Evolutionary conservation across 495 filamentous ascomycete species (phyloP).

Genomic region (Aspergillus homomorphus): DNA sequence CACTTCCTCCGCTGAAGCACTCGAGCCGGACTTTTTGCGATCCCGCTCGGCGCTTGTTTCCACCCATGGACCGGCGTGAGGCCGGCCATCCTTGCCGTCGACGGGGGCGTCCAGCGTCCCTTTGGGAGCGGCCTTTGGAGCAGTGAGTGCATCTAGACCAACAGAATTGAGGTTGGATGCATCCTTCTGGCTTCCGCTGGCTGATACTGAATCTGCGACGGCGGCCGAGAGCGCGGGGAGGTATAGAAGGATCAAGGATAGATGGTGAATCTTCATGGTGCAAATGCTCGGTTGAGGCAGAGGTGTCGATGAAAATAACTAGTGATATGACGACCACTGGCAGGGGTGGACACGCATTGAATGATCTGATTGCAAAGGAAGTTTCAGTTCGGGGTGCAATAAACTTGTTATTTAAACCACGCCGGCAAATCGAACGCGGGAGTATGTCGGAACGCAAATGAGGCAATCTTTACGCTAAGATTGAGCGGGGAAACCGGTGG

Average conservation of each 20-base stretch:
- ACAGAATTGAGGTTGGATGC: slow-evolving; percentile 19
- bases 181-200: slow-evolving; percentile 15
- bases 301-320: slow-evolving; percentile 13
- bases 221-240: slow-evolving; percentile 37
- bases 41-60: slow-evolving; percentile 62
- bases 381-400: not conserved
- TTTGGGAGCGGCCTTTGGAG: slow-evolving; percentile 28
- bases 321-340: not conserved
- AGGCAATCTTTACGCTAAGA: not conserved
- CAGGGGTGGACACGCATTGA: not conserved
- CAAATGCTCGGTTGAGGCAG: slow-evolving; percentile 5
- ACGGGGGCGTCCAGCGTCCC: slow-evolving; percentile 89
- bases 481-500: not conserved
- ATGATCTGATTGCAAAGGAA: slow-evolving; percentile 1
- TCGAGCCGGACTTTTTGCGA: slow-evolving; percentile 46
- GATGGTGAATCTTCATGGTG: slow-evolving; percentile 34
- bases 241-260: slow-evolving; percentile 34
- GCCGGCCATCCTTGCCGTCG: slow-evolving; percentile 93
- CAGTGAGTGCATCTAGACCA: slow-evolving; percentile 15
- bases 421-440: slow-evolving; percentile 3
- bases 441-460: not conserved
- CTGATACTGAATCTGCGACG: slow-evolving; percentile 20
- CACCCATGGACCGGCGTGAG: slow-evolving; percentile 86
- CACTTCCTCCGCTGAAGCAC: slow-evolving; percentile 25
- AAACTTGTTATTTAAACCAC: slow-evolving; percentile 8